phyloP scores from a whole-genome alignment of 169 alveolate genomes.

The Eimeria acervulina region DNA sequence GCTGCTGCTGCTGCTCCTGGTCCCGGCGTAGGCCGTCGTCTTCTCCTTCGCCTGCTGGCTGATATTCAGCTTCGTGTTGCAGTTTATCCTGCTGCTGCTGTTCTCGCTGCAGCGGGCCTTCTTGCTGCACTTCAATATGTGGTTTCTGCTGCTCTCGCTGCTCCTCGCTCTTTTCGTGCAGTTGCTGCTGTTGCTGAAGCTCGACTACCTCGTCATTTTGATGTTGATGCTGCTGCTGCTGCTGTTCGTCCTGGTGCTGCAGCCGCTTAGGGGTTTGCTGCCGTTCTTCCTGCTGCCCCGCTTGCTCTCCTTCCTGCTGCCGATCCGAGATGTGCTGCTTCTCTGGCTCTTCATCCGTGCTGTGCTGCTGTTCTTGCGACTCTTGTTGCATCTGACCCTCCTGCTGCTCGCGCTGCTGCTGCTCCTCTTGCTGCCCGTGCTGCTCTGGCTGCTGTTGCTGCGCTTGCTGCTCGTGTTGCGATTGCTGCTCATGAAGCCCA shows the following conservation, averaged over 20 bases:
- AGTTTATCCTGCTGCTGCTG: neutral
- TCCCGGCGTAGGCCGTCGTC: too few relatives aligned
- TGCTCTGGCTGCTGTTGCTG: neutral
- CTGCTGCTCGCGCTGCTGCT: neutral
- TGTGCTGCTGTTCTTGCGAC: neutral
- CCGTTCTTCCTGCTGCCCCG: neutral
- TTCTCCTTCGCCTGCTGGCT: too few relatives aligned
- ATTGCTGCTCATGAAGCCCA: neutral
- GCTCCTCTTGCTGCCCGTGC: neutral
- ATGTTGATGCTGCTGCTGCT: neutral
- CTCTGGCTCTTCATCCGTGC: neutral
- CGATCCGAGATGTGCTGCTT: neutral
- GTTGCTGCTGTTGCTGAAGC: neutral
- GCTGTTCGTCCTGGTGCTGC: neutral
- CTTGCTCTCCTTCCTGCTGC: neutral
- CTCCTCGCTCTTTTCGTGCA: neutral
- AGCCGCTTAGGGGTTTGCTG: neutral
- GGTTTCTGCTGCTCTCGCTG: neutral
- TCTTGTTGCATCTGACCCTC: neutral
- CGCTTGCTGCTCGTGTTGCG: neutral
- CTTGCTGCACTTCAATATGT: neutral
- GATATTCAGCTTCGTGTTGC: neutral
- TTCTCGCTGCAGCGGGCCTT: neutral
- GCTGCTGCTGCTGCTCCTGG: constrained; percentile 16
- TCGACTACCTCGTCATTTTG: neutral